phyloP scores from a whole-genome alignment of 1,139 yeast genomes.

The Kodamaea sp. region DNA sequence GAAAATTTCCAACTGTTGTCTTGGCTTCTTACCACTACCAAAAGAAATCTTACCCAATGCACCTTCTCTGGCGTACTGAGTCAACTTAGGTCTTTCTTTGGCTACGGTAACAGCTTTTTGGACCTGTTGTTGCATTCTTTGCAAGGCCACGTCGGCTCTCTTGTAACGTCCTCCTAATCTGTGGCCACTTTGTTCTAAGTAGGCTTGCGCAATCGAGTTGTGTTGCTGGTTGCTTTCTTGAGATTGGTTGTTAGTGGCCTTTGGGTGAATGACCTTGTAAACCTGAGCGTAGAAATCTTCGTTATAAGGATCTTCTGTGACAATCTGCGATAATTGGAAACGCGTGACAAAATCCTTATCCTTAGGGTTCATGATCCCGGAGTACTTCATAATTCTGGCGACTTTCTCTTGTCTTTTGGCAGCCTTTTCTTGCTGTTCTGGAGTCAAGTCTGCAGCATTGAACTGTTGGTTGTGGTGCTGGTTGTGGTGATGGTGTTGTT shows the following conservation, averaged over 20 bases:
- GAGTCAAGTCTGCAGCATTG: slow-evolving; percentile 43
- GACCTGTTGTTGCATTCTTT: slow-evolving; percentile 98
- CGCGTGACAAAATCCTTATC: slow-evolving; percentile 95
- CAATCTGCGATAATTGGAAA: slow-evolving; percentile 92
- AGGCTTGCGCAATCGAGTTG: slow-evolving; percentile 88
- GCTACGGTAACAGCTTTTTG: slow-evolving; percentile 96
- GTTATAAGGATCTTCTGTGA: slow-evolving; percentile 94
- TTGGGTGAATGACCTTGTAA: slow-evolving; percentile 75
- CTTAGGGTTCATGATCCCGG: slow-evolving; percentile 95
- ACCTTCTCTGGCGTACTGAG: slow-evolving; percentile 77
- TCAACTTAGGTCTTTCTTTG: slow-evolving; percentile 80
- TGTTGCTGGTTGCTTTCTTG: slow-evolving; percentile 47
- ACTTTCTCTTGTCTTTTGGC: slow-evolving; percentile 78
- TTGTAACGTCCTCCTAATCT: slow-evolving; percentile 84
- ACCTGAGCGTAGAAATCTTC: slow-evolving; percentile 98
- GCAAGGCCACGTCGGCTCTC: slow-evolving; percentile 92
- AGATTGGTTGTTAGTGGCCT: slow-evolving; percentile 48
- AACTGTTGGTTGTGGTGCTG: slow-evolving; percentile 20
- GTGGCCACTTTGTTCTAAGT: slow-evolving; percentile 90
- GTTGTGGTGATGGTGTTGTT: slow-evolving; percentile 12
- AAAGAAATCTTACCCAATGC: slow-evolving; percentile 87
- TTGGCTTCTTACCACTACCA: slow-evolving; percentile 82
- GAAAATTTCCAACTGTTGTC: slow-evolving; percentile 78
- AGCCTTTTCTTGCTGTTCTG: slow-evolving; percentile 54
- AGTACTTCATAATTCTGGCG: slow-evolving; percentile 74